These are phyloP conservation scores for Lipomyces oligophaga DNA, from an alignment of 805 yeast species.

Conservation along the genomic window DNA sequence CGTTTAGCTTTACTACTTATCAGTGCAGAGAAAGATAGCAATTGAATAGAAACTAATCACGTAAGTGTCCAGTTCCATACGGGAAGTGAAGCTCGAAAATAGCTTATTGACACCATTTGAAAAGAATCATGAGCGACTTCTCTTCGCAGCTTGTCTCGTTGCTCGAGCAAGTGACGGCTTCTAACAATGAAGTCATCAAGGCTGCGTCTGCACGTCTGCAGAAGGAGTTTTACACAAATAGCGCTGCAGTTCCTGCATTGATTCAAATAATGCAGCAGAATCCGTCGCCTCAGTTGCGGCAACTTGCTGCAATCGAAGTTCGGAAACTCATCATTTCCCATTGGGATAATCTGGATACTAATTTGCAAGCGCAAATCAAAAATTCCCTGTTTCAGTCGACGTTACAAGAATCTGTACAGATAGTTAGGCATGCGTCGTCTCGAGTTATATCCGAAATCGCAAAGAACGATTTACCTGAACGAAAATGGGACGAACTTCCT, in stretches of 20 bases:
- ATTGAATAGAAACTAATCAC: too few relatives aligned
- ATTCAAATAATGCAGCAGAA: slow-evolving; percentile 74
- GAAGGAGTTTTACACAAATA: slow-evolving; percentile 66
- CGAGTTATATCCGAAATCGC: slow-evolving; percentile 87
- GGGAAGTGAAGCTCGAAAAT: too few relatives aligned
- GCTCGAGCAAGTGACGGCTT: slow-evolving; percentile 63
- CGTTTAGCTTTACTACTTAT: too few relatives aligned
- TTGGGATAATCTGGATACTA: slow-evolving; percentile 50
- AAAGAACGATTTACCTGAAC: slow-evolving; percentile 61
- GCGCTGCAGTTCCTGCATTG: slow-evolving; percentile 73
- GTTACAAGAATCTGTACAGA: slow-evolving; percentile 56
- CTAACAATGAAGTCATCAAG: slow-evolving; percentile 74
- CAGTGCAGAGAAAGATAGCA: too few relatives aligned
- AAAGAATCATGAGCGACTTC: slow-evolving; percentile 23
- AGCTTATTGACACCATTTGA: too few relatives aligned
- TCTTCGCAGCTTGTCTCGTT: slow-evolving; percentile 37
- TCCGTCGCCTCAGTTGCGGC: slow-evolving; percentile 68
- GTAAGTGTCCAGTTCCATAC: too few relatives aligned
- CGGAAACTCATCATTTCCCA: slow-evolving; percentile 71
- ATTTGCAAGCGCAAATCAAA: slow-evolving; percentile 55
- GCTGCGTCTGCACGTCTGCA: slow-evolving; percentile 73
- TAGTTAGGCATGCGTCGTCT: slow-evolving; percentile 83
- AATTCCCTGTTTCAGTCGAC: slow-evolving; percentile 64
- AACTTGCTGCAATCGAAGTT: slow-evolving; percentile 94
- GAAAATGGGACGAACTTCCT: slow-evolving; percentile 72